These are phyloP conservation scores for Erodium maritimum DNA, from an alignment of 345 rosid genomes.

Conservation along the genomic window DNA sequence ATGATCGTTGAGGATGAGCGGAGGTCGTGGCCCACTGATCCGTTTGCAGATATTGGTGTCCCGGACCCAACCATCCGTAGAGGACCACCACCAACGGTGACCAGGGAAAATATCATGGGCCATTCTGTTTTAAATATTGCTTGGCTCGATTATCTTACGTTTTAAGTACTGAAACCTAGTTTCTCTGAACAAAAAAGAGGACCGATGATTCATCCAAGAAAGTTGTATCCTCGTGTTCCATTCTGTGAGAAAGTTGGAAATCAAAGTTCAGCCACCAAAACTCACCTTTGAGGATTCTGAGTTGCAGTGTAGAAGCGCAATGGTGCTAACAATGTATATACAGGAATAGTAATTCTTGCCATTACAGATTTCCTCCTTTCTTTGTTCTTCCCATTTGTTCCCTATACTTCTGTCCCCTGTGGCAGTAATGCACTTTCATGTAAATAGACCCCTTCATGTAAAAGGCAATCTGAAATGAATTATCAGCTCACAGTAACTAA, in stretches of 20 bases:
- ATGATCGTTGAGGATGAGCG: no score
- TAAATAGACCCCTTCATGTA: not conserved
- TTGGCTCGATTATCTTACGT: no score
- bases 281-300: conserved; percentile 23
- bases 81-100: no score
- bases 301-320: conserved; percentile 4
- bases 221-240: conserved; percentile 71
- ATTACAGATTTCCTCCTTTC: not conserved
- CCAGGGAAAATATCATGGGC: no score
- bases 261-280: conserved; percentile 3
- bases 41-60: no score
- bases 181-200: conserved; percentile 65
- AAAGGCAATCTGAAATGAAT: not conserved
- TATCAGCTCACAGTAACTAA: no score
- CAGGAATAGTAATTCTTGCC: not conserved
- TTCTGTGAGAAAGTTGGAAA: conserved; percentile 40
- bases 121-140: no score
- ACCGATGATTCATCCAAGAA: conserved; percentile 58
- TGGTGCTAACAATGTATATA: not conserved
- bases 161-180: not conserved
- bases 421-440: not conserved
- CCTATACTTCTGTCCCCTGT: not conserved
- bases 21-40: no score
- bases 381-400: no score
- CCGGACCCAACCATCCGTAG: no score